Conservation (phyloP, 495 filamentous ascomycete species). For the Xylaria venustula region DNA sequence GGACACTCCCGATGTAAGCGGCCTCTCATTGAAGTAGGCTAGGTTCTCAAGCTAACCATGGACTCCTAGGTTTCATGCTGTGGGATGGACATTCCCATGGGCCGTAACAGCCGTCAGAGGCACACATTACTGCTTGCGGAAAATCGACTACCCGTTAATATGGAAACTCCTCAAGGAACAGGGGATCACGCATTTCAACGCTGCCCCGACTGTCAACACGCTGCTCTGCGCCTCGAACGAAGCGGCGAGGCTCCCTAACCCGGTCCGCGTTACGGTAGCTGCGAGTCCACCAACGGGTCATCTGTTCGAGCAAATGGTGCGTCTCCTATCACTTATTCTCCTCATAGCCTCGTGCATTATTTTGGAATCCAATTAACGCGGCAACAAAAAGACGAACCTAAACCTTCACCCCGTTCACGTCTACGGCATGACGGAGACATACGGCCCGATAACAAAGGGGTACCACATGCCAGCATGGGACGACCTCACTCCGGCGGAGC, state of each 20-base stretch:
- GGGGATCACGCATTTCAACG: slow-evolving; percentile 89
- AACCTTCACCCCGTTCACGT: slow-evolving; percentile 93
- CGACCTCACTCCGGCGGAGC: slow-evolving; percentile 62
- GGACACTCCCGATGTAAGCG: slow-evolving; percentile 82
- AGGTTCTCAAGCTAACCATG: slow-evolving; percentile 12
- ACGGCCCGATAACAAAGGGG: slow-evolving; percentile 92
- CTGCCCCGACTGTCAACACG: slow-evolving; percentile 95
- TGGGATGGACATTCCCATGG: slow-evolving; percentile 89
- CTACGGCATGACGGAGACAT: slow-evolving; percentile 93
- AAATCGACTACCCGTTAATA: slow-evolving; percentile 91
- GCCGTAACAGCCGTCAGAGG: slow-evolving; percentile 86
- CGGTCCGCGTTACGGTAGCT: slow-evolving; percentile 87
- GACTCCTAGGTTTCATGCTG: slow-evolving; percentile 71
- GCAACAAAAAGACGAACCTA: slow-evolving; percentile 43
- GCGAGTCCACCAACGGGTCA: slow-evolving; percentile 85
- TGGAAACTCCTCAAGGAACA: slow-evolving; percentile 85
- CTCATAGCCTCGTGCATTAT: not conserved
- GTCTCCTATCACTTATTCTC: not conserved
- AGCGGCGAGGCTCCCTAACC: slow-evolving; percentile 64
- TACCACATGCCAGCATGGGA: slow-evolving; percentile 87
- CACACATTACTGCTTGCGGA: slow-evolving; percentile 91
- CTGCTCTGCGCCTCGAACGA: slow-evolving; percentile 75
- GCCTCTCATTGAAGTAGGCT: not conserved
- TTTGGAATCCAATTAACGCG: not conserved
- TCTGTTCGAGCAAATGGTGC: slow-evolving; percentile 88